Percentiles rank a stretch among this genome's conserved stretches.
Evolutionary conservation across 2,329 filamentous ascomycete species (phyloP).

Genomic region (Aureobasidium sp.): DNA sequence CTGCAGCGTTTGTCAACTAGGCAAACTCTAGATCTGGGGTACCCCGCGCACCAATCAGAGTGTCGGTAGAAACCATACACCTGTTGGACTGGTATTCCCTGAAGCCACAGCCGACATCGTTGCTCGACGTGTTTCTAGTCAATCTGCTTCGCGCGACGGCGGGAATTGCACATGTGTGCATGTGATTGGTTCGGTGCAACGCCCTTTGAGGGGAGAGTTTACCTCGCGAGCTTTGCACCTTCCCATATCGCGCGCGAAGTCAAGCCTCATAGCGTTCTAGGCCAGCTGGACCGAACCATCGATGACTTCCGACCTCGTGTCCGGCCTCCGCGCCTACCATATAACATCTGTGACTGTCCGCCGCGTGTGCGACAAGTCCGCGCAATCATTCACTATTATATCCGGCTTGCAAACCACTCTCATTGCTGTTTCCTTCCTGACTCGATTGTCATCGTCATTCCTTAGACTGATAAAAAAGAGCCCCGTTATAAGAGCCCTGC

Average conservation of each 20-base stretch:
- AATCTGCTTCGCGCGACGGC: not conserved
- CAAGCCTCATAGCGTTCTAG: not conserved
- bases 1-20: not conserved
- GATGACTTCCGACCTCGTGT: not conserved
- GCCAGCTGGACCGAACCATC: conserved; percentile 1
- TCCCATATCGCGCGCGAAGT: not conserved
- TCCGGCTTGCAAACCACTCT: not conserved
- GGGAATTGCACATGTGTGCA: not conserved
- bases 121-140: not conserved
- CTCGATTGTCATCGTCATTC: not conserved
- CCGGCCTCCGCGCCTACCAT: not conserved
- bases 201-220: too few species aligned
- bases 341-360: not conserved
- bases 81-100: too few species aligned
- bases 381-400: not conserved
- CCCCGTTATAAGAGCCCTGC: not conserved
- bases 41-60: not conserved
- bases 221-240: not conserved
- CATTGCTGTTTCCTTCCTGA: not conserved
- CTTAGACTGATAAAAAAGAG: not conserved
- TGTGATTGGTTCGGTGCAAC: not conserved
- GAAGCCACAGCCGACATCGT: conserved; percentile 1
- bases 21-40: not conserved
- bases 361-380: not conserved
- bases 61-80: too few species aligned